These are phyloP conservation scores for Discostella stelligeroides DNA, from an alignment of 108 stramenopile genomes.

Conservation along the genomic window DNA sequence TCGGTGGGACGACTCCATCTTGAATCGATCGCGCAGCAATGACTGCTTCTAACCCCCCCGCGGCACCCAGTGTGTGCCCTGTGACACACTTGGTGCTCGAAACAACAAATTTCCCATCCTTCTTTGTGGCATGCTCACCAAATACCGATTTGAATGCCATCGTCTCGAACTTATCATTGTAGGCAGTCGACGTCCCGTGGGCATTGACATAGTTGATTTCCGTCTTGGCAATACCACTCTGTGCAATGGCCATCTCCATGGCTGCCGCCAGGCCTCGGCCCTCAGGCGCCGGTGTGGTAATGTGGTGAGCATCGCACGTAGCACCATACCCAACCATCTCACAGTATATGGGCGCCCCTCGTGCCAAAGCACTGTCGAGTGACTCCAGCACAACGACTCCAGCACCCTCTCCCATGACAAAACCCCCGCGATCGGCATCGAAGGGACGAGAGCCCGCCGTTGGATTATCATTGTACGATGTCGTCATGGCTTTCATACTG, in stretches of 20 bases:
- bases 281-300: conserved; percentile 95
- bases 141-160: conserved; percentile 94
- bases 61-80: conserved; percentile 96
- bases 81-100: conserved; percentile 94
- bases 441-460: conserved; percentile 90
- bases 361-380: conserved; percentile 85
- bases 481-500: conserved; percentile 95
- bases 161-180: conserved; percentile 99
- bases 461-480: conserved; percentile 88
- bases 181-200: conserved; percentile 95
- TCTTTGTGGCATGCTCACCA: conserved; percentile 85
- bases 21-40: conserved; percentile 82
- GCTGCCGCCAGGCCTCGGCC: conserved; percentile 92
- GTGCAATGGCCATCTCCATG: conserved; percentile 88
- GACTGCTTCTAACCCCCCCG: conserved; percentile 96
- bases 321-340: conserved; percentile 96
- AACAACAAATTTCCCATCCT: conserved; percentile 80
- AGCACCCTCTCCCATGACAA: conserved; percentile 99
- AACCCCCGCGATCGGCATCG: conserved; percentile 92
- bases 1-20: conserved; percentile 90
- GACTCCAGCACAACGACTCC: conserved; percentile 95
- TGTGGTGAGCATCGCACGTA: conserved; percentile 97
- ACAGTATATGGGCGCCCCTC: conserved; percentile 94
- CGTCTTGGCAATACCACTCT: conserved; percentile 79
- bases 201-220: conserved; percentile 94